phyloP scores from a whole-genome alignment of 768 basidiomycete genomes.

The Boletus coccyginus region DNA sequence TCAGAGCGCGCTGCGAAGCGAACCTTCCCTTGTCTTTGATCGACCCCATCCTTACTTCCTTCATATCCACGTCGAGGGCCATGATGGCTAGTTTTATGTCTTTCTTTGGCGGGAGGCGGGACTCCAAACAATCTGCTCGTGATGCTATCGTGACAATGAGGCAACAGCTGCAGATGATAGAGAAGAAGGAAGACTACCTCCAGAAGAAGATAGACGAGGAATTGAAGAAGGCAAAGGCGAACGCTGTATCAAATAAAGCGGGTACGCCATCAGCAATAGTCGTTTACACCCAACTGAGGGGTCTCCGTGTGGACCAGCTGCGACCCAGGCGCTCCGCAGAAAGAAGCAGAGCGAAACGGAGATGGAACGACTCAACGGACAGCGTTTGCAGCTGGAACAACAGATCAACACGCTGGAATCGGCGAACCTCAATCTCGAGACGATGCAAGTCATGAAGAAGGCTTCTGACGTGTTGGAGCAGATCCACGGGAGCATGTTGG shows the following conservation, averaged over 20 bases:
- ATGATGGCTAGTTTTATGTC: constrained; percentile 83
- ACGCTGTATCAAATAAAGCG: constrained; percentile 90
- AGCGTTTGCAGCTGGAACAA: constrained; percentile 88
- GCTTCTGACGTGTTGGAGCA: constrained; percentile 84
- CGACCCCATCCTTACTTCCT: neutral
- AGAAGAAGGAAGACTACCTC: constrained; percentile 98
- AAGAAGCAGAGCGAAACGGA: constrained; percentile 90
- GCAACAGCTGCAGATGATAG: constrained; percentile 93
- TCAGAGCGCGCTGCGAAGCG: constrained; percentile 8
- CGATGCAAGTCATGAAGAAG: constrained; percentile 96
- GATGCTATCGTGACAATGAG: constrained; percentile 92
- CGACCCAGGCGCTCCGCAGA: constrained; percentile 84
- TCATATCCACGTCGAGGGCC: constrained; percentile 1
- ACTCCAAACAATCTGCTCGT: constrained; percentile 80
- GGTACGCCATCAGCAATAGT: constrained; percentile 50
- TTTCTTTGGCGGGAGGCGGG: constrained; percentile 82
- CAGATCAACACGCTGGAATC: constrained; percentile 97
- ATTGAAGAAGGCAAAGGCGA: constrained; percentile 83
- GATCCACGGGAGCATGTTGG: constrained; percentile 89
- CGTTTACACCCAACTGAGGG: constrained; percentile 3
- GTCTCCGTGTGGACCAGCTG: constrained; percentile 49
- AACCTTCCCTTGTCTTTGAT: constrained; percentile 2
- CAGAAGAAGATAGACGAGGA: constrained; percentile 98
- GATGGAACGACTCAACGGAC: constrained; percentile 80
- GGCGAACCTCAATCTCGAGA: constrained; percentile 97